Conservation (phyloP, 352 stramenopile genomes). For the Aphanomyces cochlioides region DNA sequence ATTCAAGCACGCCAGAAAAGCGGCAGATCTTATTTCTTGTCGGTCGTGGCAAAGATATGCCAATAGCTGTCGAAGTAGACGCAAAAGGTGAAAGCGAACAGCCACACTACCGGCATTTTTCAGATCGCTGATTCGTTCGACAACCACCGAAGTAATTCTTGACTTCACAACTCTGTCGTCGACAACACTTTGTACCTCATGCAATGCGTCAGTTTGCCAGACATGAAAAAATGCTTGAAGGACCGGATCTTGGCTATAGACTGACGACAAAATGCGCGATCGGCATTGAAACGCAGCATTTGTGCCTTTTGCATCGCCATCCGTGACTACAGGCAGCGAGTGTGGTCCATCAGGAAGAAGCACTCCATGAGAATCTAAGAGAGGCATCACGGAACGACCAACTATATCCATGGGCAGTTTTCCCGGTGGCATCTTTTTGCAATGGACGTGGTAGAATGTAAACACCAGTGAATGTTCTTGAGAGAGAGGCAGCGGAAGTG, state of each 20-base stretch:
- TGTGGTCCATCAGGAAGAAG: conserved; percentile 51
- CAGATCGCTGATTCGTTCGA: neutral
- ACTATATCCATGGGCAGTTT: conserved; percentile 64
- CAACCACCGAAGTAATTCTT: neutral
- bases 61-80: neutral
- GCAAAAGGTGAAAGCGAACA: neutral
- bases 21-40: neutral
- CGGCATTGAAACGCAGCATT: neutral
- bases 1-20: neutral
- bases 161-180: neutral
- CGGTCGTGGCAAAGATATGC: conserved; percentile 1
- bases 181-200: neutral
- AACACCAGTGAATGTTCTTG: conserved; percentile 54
- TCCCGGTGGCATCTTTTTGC: conserved; percentile 62
- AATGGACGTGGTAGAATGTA: conserved; percentile 79
- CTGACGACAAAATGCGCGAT: conserved; percentile 5
- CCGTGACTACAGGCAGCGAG: conserved; percentile 38
- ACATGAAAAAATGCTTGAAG: conserved; percentile 9
- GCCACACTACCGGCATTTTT: neutral
- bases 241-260: conserved; percentile 12
- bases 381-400: conserved; percentile 47
- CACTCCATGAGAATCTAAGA: conserved; percentile 47
- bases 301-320: conserved; percentile 5
- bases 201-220: conserved; percentile 14
- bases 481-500: conserved; percentile 52